These are phyloP conservation scores for Tolypocladium amazonense DNA, from an alignment of 2,329 filamentous ascomycete genomes.

Conservation along the genomic window DNA sequence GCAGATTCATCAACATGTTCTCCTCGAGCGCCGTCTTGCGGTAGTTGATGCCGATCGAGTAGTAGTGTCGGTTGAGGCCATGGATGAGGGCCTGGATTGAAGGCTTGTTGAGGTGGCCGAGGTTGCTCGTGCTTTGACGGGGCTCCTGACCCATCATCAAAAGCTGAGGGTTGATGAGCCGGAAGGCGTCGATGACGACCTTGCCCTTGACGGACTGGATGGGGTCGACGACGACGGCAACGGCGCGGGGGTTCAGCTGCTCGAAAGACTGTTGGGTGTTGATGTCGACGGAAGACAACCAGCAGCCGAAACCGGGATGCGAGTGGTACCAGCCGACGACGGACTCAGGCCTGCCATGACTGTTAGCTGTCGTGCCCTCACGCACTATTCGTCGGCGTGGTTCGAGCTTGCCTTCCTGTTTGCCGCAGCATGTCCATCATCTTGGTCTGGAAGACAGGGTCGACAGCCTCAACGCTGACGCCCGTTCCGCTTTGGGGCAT, in stretches of 20 bases:
- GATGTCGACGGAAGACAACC: constrained; percentile 98
- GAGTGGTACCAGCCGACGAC: constrained; percentile 99
- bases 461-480: constrained; percentile 95
- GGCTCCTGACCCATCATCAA: constrained; percentile 98
- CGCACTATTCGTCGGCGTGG: constrained; percentile 3
- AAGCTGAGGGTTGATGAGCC: constrained; percentile 94
- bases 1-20: constrained; percentile 99
- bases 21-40: constrained; percentile 95
- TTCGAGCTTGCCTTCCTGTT: constrained; percentile 67
- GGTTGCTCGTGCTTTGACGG: constrained; percentile 92
- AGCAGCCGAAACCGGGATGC: constrained; percentile 97
- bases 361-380: constrained; percentile 4
- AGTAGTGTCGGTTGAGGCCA: constrained; percentile 96
- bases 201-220: constrained; percentile 99
- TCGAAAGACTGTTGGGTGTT: constrained; percentile 99
- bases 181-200: constrained; percentile 98
- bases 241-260: constrained; percentile 90
- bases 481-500: constrained; percentile 99
- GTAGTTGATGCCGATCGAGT: constrained; percentile 98
- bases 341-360: constrained; percentile 64
- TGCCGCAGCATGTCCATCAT: constrained; percentile 99
- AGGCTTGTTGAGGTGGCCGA: constrained; percentile 97
- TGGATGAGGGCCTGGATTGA: constrained; percentile 99
- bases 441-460: constrained; percentile 98
- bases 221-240: constrained; percentile 95